Conservation (phyloP, 306 rosid species). For the Sesbania bispinosa region DNA sequence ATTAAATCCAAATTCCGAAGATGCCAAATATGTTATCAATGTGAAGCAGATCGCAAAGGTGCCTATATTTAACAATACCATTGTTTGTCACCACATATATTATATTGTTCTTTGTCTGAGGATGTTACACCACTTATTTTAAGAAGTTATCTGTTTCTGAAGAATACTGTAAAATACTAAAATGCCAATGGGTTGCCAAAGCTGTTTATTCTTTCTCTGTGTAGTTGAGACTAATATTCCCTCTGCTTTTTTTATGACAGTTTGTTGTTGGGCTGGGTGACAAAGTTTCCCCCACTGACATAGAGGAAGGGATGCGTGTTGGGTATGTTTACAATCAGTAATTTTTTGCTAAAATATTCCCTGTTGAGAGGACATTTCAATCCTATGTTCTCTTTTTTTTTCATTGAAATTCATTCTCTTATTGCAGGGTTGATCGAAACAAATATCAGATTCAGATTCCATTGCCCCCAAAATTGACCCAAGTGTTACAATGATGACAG, state of each 20-base stretch:
- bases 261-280: conserved; percentile 99
- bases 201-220: background rate
- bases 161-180: background rate
- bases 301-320: conserved; percentile 99
- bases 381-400: background rate
- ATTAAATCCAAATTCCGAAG: conserved; percentile 94
- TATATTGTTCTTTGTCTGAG: background rate
- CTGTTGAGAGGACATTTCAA: conserved; percentile 3
- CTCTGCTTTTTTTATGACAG: conserved; percentile 44
- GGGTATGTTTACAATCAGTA: conserved; percentile 62
- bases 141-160: background rate
- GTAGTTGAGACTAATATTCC: conserved; percentile 26
- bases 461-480: conserved; percentile 97
- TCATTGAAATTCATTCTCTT: conserved; percentile 27
- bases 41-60: conserved; percentile 99
- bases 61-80: background rate
- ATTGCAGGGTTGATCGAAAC: conserved; percentile 88
- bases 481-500: conserved; percentile 98
- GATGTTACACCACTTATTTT: conserved; percentile 10
- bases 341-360: background rate
- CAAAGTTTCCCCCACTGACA: conserved; percentile 98
- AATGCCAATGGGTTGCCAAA: conserved; percentile 2
- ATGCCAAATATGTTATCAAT: conserved; percentile 94
- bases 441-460: conserved; percentile 99
- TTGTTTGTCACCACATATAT: background rate